A percentile compares a stretch with the other conserved stretches of the same genome.
Evolutionary conservation across 2,329 filamentous ascomycete genomes (phyloP).

Genomic region (Xylariaceae sp.): DNA sequence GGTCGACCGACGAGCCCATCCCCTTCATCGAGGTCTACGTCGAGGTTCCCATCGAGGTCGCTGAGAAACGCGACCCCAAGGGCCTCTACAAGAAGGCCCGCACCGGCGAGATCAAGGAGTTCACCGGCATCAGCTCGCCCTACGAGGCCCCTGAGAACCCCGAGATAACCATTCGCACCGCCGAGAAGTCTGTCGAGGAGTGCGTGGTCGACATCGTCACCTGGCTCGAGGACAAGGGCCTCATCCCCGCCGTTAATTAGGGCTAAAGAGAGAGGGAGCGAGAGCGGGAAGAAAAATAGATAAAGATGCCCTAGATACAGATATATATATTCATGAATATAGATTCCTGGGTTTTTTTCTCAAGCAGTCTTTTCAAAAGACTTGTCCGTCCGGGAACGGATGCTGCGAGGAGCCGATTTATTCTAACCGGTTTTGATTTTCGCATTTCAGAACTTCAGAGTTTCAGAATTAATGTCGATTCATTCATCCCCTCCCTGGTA

Average conservation of each 20-base stretch:
- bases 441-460: background rate
- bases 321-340: conserved; percentile 1
- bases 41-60: conserved; percentile 84
- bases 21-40: conserved; percentile 93
- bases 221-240: conserved; percentile 67
- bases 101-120: conserved; percentile 90
- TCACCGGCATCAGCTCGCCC: conserved; percentile 90
- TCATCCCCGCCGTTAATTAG: conserved; percentile 35
- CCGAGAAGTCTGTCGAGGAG: conserved; percentile 79
- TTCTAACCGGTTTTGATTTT: conserved; percentile 2
- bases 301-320: background rate
- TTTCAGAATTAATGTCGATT: conserved; percentile 1
- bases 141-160: conserved; percentile 85
- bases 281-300: background rate
- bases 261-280: background rate
- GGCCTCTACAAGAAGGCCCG: conserved; percentile 96
- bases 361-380: background rate
- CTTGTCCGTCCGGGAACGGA: conserved; percentile 3
- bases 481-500: conserved; percentile 2
- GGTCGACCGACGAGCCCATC: conserved; percentile 55
- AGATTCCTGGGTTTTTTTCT: conserved; percentile 2
- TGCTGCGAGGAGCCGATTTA: background rate
- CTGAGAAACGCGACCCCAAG: conserved; percentile 94
- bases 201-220: conserved; percentile 78
- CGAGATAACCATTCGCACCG: conserved; percentile 81